A percentile compares a stretch with the other conserved stretches of the same genome.
Conservation (phyloP, 371 early-diverging fungal genomes). For the Mortierella sp. region DNA sequence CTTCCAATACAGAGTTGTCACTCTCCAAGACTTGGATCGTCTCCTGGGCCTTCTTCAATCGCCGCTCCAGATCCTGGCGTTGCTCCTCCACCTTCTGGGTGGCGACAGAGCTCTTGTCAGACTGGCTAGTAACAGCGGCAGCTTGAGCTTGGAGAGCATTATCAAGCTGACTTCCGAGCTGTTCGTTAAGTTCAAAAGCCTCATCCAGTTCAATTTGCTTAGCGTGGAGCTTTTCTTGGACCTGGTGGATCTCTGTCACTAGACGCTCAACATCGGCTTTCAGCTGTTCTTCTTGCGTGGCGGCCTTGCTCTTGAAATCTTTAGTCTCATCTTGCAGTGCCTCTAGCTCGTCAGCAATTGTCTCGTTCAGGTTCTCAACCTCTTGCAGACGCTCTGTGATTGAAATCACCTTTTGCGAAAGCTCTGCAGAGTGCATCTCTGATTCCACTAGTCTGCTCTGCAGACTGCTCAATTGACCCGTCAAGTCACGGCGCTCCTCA, state of each 20-base stretch:
- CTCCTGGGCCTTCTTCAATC: conserved; percentile 37
- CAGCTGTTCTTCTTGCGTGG: conserved; percentile 32
- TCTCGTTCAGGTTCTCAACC: conserved; percentile 43
- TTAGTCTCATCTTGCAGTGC: conserved; percentile 30
- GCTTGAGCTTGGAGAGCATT: conserved; percentile 23
- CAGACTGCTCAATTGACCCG: conserved; percentile 15
- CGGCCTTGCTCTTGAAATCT: conserved; percentile 16
- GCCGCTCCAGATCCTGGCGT: conserved; percentile 41
- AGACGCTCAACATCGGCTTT: conserved; percentile 52
- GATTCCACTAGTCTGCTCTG: conserved; percentile 42
- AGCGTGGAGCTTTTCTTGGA: conserved; percentile 29
- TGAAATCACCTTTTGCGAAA: conserved; percentile 53
- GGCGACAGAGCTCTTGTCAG: conserved; percentile 6
- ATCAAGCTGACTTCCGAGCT: conserved; percentile 40
- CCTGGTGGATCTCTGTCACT: conserved; percentile 45
- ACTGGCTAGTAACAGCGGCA: conserved; percentile 5
- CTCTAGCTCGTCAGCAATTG: conserved; percentile 42
- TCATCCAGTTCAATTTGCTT: conserved; percentile 48
- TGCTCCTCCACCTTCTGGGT: conserved; percentile 27
- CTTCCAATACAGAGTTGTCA: conserved; percentile 48
- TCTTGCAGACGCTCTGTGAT: conserved; percentile 45
- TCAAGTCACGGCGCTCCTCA: conserved; percentile 44
- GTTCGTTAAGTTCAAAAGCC: conserved; percentile 40
- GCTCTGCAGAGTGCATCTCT: conserved; percentile 48
- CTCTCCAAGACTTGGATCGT: conserved; percentile 35